Evolutionary conservation across 2,329 filamentous ascomycete species (phyloP).

Genomic region (Botryotinia calthae): DNA sequence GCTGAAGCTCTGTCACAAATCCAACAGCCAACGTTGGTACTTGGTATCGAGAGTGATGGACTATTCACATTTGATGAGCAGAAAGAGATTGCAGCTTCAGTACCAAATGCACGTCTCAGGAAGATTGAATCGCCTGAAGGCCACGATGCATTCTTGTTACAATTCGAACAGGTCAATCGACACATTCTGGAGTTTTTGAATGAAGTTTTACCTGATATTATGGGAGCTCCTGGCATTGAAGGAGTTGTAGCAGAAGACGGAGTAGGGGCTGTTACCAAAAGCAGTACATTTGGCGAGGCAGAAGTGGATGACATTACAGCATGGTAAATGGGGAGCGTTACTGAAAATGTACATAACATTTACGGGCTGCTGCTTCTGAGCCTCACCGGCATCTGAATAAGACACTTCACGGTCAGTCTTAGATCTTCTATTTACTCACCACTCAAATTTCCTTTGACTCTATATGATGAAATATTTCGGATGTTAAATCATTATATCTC

Average conservation of each 20-base stretch:
- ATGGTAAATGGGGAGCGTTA: conserved; percentile 56
- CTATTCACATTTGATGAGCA: conserved; percentile 98
- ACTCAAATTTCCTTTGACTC: not conserved
- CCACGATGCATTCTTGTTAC: conserved; percentile 91
- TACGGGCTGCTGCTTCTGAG: not conserved
- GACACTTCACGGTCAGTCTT: not conserved
- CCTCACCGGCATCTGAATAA: too few relatives aligned
- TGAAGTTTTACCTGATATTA: conserved; percentile 82
- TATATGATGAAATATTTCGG: conserved; percentile 66
- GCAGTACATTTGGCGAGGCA: conserved; percentile 89
- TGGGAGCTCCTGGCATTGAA: conserved; percentile 58
- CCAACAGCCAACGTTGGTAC: conserved; percentile 82
- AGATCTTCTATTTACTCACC: not conserved
- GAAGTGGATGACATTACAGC: conserved; percentile 96
- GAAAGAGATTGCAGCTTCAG: conserved; percentile 80
- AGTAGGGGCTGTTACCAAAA: conserved; percentile 70
- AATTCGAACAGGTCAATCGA: conserved; percentile 94
- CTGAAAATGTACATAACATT: not conserved
- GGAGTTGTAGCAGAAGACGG: conserved; percentile 45
- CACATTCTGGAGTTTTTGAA: conserved; percentile 83
- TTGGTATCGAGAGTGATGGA: conserved; percentile 93
- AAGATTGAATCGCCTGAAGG: conserved; percentile 93
- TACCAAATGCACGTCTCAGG: conserved; percentile 73
- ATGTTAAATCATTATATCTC: conserved; percentile 89
- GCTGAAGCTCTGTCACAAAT: conserved; percentile 76